Base-by-base conservation (phyloP, 495 filamentous ascomycete species). In the Hypoxylon fuscum region DNA sequence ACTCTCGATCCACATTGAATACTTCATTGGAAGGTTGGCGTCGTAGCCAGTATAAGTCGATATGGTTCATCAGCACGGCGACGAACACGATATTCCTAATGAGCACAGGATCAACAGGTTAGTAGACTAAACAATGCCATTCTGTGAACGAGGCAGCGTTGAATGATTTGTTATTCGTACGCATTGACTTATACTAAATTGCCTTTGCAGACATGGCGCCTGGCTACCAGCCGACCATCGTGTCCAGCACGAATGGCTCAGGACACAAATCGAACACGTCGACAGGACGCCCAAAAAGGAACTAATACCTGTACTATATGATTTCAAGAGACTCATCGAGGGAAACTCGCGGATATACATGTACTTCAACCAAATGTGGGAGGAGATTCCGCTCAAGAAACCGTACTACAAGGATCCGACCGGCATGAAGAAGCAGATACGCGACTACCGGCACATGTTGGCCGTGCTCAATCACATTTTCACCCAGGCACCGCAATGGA, bases 381-480 rank as follows among this genome's bases (percentile, higher is more conserved):
- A 81, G 18, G 83, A 92, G 71, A 75, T 93, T 31, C 90, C 89
- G 0, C 62, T 65, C 32, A 80, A 79, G 55, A 69, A 77, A 12
- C 80, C 80, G 15, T 91, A 91, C 74, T 60, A 76, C 49, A 78
- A 73, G 1, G 85, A 90, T 57, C 86, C 87, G 0, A 86, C 83
- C 2, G 85, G 85, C 5, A 74, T 75, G 21, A 72, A 66, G 42
- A 75, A 72, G 10, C 83, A 89, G 69, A 85, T 91, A 46, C 79
- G 83, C 3, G 81, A 87, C 64, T 90, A 86, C 55, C 21, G 74
- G 3, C 86, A 89, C 66, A 86, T 92, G 84, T 74, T 92, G 1
- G 72, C 75, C 7, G 74, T 90, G 1, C 74, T 92, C 32, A 88
- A 89, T 65, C 79, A 86, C 55, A 79, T 90, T 3, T 78, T 91